Evolutionary conservation across 2,329 filamentous ascomycete species (phyloP), one percentile per base, ranked within the genome.

Genomic region (Pseudopithomyces maydicus): DNA sequence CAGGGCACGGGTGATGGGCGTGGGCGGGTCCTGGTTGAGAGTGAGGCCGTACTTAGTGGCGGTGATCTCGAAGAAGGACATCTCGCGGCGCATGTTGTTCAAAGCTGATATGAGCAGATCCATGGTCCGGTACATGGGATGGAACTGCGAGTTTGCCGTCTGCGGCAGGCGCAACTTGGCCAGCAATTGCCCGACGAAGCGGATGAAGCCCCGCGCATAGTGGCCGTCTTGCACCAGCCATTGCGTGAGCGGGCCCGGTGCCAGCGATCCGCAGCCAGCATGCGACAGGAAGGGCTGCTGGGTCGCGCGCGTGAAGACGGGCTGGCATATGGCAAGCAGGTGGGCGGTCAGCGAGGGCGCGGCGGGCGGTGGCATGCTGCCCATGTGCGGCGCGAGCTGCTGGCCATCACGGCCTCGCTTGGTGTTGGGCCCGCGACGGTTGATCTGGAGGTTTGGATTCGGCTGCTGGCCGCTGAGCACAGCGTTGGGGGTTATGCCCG

Each of bases 191-290:
- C 88, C 88, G 20, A 87, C 84, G 64, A 89, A 90, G 23, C 83
- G 81, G 64, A 90, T 84, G 74, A 91, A 90, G 49, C 85, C 84
- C 61, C 90, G 87, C 33, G 88, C 86, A 74, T 91, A 90, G 57
- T 91, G 83, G 8, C 86, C 81, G 73, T 91, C 89, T 73, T 90
- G 89, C 12, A 86, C 84, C 42, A 92, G 84, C 89, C 89, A 92
- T 71, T 82, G 80, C 19, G 83, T 82, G 11, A 91, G 78, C 1
- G 80, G 75, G 0, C 78, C 67, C 47, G 85, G 85, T 17, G 84
- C 77, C 17, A 90, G 77, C 0, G 81, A 83, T 20, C 89, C 89
- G 54, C 81, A 79, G 14, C 88, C 88, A 6, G 89, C 88, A 46
- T 85, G 81, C 11, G 79, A 80, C 50, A 92, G 84, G 75, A 92